Base-by-base conservation (phyloP, 2,329 filamentous ascomycete genomes). In the Cordyceps fumosorosea region DNA sequence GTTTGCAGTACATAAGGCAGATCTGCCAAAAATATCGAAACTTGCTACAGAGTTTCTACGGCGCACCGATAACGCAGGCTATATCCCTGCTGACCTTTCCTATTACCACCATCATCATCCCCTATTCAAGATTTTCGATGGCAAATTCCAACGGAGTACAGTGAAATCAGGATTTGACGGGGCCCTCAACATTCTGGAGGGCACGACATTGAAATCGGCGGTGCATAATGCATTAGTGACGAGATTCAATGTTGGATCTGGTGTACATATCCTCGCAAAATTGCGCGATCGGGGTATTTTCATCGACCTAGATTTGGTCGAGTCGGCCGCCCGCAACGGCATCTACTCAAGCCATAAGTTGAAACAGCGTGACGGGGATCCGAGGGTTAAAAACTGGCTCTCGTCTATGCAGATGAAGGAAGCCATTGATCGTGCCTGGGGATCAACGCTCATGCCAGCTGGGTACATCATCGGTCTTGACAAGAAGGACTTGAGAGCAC, bases 91-190 rank as follows among this genome's bases (percentile, higher is more conserved):
- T 29, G 81, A 83, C 60, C 69, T 84, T 14, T 73, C 77, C 1
- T 69, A 75, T 26, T 64, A 65, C 11, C 75, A 78, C 58, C 72
- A 70, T 1, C 67, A 74, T 14, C 82, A 84, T 63, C 82, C 82
- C 2, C 62, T 84, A 7, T 75, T 73, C 47, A 73, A 73, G 44
- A 71, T 84, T 22, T 83, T 84, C 64, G 70, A 75, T 48, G 56
- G 64, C 12, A 68, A 67, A 29, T 62, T 82, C 22, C 71, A 81
- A 58, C 70, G 72, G 1, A 68, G 69, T 2, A 73, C 82, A 18
- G 64, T 82, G 10, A 72, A 79, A 42, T 81, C 77, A 74, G 76
- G 77, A 0, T 83, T 83, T 60, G 72, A 78, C 62, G 68, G 73
- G 56, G 73, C 70, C 68, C 71, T 51, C 44, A 18, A n/a, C 20